Evolutionary conservation across 805 yeast species (phyloP), one percentile per base, ranked within the genome.

Genomic region (Zygosaccharomyces siamensis): DNA sequence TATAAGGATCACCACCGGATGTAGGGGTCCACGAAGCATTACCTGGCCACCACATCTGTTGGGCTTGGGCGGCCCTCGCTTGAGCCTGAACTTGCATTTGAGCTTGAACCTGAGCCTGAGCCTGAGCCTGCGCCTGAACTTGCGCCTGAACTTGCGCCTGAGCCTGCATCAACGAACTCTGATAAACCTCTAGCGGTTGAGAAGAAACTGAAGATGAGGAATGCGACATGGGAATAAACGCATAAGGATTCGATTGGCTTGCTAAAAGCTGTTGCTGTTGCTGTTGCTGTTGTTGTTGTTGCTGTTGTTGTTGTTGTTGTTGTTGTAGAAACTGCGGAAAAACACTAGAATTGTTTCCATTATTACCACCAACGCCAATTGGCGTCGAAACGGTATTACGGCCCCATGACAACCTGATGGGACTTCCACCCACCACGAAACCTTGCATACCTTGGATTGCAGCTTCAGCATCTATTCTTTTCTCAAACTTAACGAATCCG

Each of bases 361-460:
- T 39, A 11, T 40, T 33, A 20, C 35, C 24, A 11, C 30, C 26
- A 23, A 23, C 31, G n/a, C 33, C 31, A 7, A 53, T 28, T 3
- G 49, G 18, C 5, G 46, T 47, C 5, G 45, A 33, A 14, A 41
- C 49, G 12, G 53, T 48, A 30, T 46, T 45, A 58, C 86, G 73
- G 41, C 92, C 92, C 93, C 93, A 86, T 44, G 87, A 79, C 44
- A 86, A 68, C 53, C 90, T 69, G 21, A 86, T 81, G 51, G 90
- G 74, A 46, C 81, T 77, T 2, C 89, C 90, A n/a, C 83, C 84
- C 51, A 86, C 79, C 21, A 80, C 72, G 61, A 80, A 85, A 1
- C 95, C 95, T 65, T 86, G 89, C 86, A 86, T 80, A 3, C 84
- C 83, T 36, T 80, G 77, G 47, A 86, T 84, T 5, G 95, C 89